A percentile compares a stretch with the other conserved stretches of the same genome.
phyloP scores from a whole-genome alignment of 176 grass and related monocot species.

The Paspalum vaginatum region DNA sequence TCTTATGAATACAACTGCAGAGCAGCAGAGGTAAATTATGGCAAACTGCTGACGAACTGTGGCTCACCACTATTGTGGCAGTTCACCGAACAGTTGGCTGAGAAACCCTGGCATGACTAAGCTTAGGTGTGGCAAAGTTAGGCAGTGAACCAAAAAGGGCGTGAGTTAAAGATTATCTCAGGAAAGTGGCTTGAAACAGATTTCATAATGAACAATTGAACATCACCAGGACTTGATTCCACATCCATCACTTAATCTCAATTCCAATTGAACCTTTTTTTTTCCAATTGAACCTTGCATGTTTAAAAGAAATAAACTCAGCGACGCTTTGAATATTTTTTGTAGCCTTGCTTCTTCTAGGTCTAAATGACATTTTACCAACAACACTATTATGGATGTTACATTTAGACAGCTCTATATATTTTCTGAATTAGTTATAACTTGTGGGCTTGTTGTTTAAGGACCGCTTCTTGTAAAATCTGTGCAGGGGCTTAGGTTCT shows the following conservation, averaged over 20 bases:
- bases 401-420: neutral
- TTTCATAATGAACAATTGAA: neutral
- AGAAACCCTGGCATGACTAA: neutral
- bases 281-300: neutral
- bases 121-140: neutral
- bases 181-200: constrained; percentile 21
- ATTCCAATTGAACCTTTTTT: neutral
- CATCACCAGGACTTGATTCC: neutral
- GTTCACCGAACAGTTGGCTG: neutral
- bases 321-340: neutral
- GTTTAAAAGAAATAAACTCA: neutral
- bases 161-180: constrained; percentile 2
- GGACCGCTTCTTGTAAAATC: neutral
- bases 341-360: neutral
- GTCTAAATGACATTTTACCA: constrained; percentile 18
- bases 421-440: constrained; percentile 11
- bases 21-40: neutral
- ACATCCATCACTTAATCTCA: neutral
- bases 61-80: neutral
- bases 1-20: constrained; percentile 28
- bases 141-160: neutral
- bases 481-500: constrained; percentile 67
- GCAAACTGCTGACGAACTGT: neutral
- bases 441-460: constrained; percentile 10
- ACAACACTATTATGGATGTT: constrained; percentile 26